phyloP scores from a whole-genome alignment of 768 basidiomycete species.

The Macrocybe gigantea region DNA sequence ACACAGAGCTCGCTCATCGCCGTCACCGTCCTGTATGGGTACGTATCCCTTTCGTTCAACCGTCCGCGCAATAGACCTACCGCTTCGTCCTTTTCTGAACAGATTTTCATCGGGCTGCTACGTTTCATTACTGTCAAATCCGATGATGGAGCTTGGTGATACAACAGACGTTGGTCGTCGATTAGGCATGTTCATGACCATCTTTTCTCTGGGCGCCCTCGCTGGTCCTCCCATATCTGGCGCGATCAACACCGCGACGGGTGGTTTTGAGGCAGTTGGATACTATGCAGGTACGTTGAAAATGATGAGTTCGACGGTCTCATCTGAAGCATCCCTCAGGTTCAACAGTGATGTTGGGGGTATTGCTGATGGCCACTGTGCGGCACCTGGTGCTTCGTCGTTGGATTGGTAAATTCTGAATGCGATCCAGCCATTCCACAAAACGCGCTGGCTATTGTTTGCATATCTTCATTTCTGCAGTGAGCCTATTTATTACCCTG shows the following conservation, averaged over 20 bases:
- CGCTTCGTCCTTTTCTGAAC: neutral
- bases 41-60: conserved; percentile 7
- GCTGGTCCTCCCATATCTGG: conserved; percentile 73
- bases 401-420: conserved; percentile 12
- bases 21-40: conserved; percentile 64
- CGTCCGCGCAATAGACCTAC: neutral
- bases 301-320: neutral
- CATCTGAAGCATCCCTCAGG: conserved; percentile 2
- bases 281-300: conserved; percentile 14
- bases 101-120: conserved; percentile 62
- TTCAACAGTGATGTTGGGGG: conserved; percentile 13
- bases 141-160: conserved; percentile 57
- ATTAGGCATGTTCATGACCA: conserved; percentile 57
- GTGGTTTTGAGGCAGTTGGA: conserved; percentile 48
- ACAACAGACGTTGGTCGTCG: conserved; percentile 58
- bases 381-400: conserved; percentile 12
- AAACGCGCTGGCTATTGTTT: neutral
- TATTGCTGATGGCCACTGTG: conserved; percentile 10
- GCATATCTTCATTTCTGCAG: neutral
- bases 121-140: conserved; percentile 48
- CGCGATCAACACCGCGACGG: conserved; percentile 49
- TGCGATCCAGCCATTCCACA: neutral
- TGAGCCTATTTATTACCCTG: neutral
- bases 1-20: conserved; percentile 39
- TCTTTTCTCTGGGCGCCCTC: conserved; percentile 56